Evolutionary conservation across 257 asterid species (phyloP), one percentile per base, ranked within the genome.

Genomic region (Eucommia ulmoides): DNA sequence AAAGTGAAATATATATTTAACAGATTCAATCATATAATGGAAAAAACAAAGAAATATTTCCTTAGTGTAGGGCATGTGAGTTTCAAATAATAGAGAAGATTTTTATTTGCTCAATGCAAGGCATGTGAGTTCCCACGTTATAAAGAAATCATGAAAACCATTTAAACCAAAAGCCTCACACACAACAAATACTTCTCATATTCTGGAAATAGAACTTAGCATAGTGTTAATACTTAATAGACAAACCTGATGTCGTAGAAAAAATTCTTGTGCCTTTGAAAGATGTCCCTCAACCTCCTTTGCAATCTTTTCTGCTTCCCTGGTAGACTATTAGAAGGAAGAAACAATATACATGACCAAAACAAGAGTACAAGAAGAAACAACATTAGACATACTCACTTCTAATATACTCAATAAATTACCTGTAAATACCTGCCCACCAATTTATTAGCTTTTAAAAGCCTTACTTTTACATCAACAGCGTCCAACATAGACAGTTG

Each of bases 281-380:
- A 91, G 67, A 66, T 86, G 99, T 54, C 96, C 96, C 77, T 91
- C 99, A 60, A 91, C 99, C 73, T 91, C 86, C 58, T 91, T 96
- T 6, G 99, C 86, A 26, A 91, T 91, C 78, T 86, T 91, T 77
- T 91, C 96, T 17, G 96, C 96, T 56, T 86, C 96, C 49, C 99
- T 92, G 74, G 86, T 91, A 21, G 99, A 91, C 99, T 91, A 74
- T 73, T 66, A 50, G 53, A n/a, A n/a, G n/a, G n/a, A n/a, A n/a
- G n/a, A n/a, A n/a, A n/a, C n/a, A n/a, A n/a, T n/a, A n/a, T n/a
- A n/a, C n/a, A n/a, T n/a, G n/a, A n/a, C n/a, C n/a, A n/a, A n/a
- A n/a, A n/a, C n/a, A n/a, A n/a, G n/a, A n/a, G n/a, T 10, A 23
- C 49, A 12, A 54, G 22, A 62, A 24, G 51, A 60, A 49, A 33